Conservation (phyloP, 805 yeast genomes). For the Teunomyces lycoperdinae region DNA sequence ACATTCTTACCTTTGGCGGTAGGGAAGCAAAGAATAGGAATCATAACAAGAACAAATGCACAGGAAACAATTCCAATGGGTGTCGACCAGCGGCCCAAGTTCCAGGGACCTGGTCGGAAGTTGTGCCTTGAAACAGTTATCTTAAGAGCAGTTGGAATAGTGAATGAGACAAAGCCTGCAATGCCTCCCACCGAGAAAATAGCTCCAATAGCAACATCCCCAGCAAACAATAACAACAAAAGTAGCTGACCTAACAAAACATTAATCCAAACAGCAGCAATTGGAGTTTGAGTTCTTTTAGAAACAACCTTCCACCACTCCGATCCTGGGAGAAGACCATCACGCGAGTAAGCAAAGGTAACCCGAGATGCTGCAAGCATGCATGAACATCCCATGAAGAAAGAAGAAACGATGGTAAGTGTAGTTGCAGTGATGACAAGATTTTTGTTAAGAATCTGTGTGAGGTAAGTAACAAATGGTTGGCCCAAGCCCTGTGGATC, state of each 20-base stretch:
- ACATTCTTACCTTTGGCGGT: constrained; percentile 31
- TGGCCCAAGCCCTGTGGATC: constrained; percentile 53
- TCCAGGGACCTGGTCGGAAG: constrained; percentile 67
- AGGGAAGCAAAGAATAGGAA: constrained; percentile 62
- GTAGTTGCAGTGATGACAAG: constrained; percentile 42
- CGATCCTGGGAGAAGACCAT: constrained; percentile 62
- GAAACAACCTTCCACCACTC: constrained; percentile 48
- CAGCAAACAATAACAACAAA: constrained; percentile 58
- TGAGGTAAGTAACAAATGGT: constrained; percentile 55
- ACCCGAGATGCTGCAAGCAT: constrained; percentile 68
- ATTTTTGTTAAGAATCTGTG: constrained; percentile 45
- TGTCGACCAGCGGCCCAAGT: constrained; percentile 52
- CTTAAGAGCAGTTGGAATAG: constrained; percentile 59
- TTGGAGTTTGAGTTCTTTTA: constrained; percentile 55
- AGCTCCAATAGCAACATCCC: constrained; percentile 64
- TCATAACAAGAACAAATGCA: constrained; percentile 52
- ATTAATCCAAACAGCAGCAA: constrained; percentile 62
- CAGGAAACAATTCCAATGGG: constrained; percentile 49
- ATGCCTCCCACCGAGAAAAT: constrained; percentile 73
- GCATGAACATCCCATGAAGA: constrained; percentile 55
- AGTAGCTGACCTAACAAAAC: constrained; percentile 53
- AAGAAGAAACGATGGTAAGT: constrained; percentile 39
- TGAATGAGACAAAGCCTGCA: constrained; percentile 63
- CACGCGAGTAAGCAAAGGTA: constrained; percentile 65
- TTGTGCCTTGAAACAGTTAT: constrained; percentile 51